phyloP scores from a whole-genome alignment of 345 rosid genomes.

The Hibiscus mutabilis region DNA sequence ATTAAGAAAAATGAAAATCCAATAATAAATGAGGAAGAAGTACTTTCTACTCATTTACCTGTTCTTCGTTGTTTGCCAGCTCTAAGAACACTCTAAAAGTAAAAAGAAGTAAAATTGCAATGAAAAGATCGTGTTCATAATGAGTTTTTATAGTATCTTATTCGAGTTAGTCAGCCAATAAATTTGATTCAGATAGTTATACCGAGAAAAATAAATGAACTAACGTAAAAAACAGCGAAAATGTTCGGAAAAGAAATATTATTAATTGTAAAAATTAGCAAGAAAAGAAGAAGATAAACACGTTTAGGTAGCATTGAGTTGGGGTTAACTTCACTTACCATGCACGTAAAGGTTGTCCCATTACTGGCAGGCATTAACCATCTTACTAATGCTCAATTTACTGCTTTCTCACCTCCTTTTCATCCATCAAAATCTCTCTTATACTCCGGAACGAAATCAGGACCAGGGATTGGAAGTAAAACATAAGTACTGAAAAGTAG shows the following conservation, averaged over 20 bases:
- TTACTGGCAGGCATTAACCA: conserved; percentile 41
- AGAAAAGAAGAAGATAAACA: background rate
- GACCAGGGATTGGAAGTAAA: no score
- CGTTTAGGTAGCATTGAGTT: conserved; percentile 10
- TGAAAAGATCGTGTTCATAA: no score
- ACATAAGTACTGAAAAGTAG: no score
- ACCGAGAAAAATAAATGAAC: background rate
- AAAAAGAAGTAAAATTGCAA: no score
- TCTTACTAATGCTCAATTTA: conserved; percentile 15
- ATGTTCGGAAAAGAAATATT: background rate
- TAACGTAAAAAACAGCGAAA: background rate
- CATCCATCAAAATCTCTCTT: background rate
- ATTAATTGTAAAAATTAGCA: background rate
- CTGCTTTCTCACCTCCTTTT: conserved; percentile 20
- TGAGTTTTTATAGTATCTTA: no score
- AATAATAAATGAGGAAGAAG: background rate
- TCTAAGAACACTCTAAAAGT: background rate
- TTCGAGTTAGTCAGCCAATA: no score
- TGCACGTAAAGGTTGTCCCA: conserved; percentile 50
- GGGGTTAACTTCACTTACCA: conserved; percentile 44
- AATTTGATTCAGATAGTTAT: no score
- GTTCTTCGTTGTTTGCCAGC: background rate
- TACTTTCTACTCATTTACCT: background rate
- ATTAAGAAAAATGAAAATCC: background rate
- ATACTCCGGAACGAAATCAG: no score